These are phyloP conservation scores for Kodamaea jinghongensis DNA, from an alignment of 805 yeast genomes.

Conservation along the genomic window DNA sequence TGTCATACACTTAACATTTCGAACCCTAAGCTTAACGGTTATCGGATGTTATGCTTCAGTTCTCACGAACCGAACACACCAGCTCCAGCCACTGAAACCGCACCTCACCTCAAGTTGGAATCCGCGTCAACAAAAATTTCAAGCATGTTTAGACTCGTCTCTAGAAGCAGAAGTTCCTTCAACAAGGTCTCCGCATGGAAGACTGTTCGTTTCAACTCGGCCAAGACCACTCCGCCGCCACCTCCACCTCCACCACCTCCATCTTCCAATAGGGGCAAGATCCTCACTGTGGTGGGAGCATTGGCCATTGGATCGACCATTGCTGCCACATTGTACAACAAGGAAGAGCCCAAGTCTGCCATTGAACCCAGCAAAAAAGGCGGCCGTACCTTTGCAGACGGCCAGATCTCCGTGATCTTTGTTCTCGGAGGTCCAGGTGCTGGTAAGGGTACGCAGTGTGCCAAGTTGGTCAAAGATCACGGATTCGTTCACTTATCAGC, in stretches of 20 bases:
- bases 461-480: slow-evolving; percentile 73
- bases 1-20: too few species aligned
- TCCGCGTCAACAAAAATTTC: slow-evolving; percentile 3
- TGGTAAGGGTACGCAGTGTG: slow-evolving; percentile 97
- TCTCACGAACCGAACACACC: too few species aligned
- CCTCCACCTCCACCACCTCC: slow-evolving; percentile 14
- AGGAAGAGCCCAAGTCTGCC: slow-evolving; percentile 42
- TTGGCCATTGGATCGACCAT: slow-evolving; percentile 54
- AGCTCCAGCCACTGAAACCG: too few species aligned
- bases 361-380: slow-evolving; percentile 33
- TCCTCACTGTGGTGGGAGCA: slow-evolving; percentile 33
- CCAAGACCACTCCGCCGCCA: slow-evolving; percentile 12
- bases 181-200: background rate
- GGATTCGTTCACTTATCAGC: slow-evolving; percentile 89
- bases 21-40: too few species aligned
- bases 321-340: slow-evolving; percentile 41
- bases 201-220: slow-evolving; percentile 14
- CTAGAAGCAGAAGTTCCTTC: too few species aligned
- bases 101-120: background rate
- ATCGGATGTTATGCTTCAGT: too few species aligned
- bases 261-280: slow-evolving; percentile 19
- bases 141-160: too few species aligned
- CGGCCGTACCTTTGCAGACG: slow-evolving; percentile 48
- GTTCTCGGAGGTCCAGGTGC: slow-evolving; percentile 98
- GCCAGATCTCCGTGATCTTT: slow-evolving; percentile 76